Evolutionary conservation across 148 eudicot species (phyloP), one percentile per base, ranked within the genome.

Genomic region (Rhododendron williamsianum): DNA sequence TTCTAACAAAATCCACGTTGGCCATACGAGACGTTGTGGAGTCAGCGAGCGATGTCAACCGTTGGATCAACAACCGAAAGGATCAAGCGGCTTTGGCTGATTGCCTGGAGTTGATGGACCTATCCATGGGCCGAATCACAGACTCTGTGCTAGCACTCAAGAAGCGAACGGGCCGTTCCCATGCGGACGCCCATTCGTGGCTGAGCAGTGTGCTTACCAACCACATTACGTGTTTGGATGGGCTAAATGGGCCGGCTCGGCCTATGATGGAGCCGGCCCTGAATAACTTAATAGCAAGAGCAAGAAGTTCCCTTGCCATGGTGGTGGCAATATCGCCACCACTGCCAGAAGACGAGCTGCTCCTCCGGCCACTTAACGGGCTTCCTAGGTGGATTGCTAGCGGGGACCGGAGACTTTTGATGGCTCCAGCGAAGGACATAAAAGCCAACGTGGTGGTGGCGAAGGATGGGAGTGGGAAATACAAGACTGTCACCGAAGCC

Each of bases 171-270:
- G 7, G 7, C 8, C 60, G 43, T 9, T 76, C 87, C 11, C 71
- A 84, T 41, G 23, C 86, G 3, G 82, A 89, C 80, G 91, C 89
- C 65, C 91, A 89, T 73, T 60, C 90, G 6, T 92, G 94, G 94
- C 92, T 91, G 1, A 90, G 93, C 78, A 85, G 86, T 60, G 93
- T 89, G 3, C 90, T 92, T 7, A 91, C 93, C 41, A 91, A 92
- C 84, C 88, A 92, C 21, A 80, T 87, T 38, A 91, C 94, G 2
- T 92, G 94, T 56, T 51, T 84, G 19, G 94, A 92, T 11, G 94
- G 91, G 73, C 84, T 90, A 16, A 48, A 49, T 1, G 85, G 87
- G 11, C 23, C 76, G 0, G 85, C 82, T 8, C 78, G 84, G 48
- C 9, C 84, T 18, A 6, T 87, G 27, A 71, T 89, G 58, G 90